Base-by-base conservation (phyloP, 495 filamentous ascomycete species). In the Lentithecium fluviatile region DNA sequence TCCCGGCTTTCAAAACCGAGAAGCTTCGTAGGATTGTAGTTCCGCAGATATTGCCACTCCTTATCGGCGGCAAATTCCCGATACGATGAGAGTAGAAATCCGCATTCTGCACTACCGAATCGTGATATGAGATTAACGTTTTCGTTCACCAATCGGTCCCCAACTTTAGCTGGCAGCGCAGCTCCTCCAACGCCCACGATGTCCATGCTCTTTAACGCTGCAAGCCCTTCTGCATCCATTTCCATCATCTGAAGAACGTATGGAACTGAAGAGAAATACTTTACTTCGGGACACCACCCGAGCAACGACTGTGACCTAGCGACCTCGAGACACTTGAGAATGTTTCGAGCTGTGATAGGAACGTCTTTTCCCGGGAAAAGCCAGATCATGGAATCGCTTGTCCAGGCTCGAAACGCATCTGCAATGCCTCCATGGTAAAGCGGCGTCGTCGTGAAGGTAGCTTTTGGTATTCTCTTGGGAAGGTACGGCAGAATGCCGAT, bases 21-120 rank as follows among this genome's bases (percentile, higher is more conserved):
- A 26, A 48, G n/a, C 7, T 23, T 24, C 13, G 49, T 7, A 11
- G 58, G 51, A 45, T 24, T 55, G 6, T 19, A 2, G 21, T 49
- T 45, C 49, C 86, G 77, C 23, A 89, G 74, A 58, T 86, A 88
- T 56, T 88, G 78, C 86, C 85, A 89, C n/a, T 81, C 79, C 40
- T 75, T 81, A 59, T 90, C 87, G 1, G 45, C 68, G 0, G 45
- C 51, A 58, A 77, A 85, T 32, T 80, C 64, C 3, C 82, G 74
- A 66, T 80, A 73, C 2, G 79, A 82, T 8, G 75, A 78, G 24
- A 80, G 64, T 17, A 80, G 69, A 69, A 83, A 86, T 0, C 82
- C 82, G 45, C 82, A 83, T 63, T 85, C 82, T 25, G 79, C 77
- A 52, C 79, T 85, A 1, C 83, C 82, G 62, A 81, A 84, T 37